Evolutionary conservation across 805 yeast species (phyloP).

Genomic region (Wickerhamiella parazyma): DNA sequence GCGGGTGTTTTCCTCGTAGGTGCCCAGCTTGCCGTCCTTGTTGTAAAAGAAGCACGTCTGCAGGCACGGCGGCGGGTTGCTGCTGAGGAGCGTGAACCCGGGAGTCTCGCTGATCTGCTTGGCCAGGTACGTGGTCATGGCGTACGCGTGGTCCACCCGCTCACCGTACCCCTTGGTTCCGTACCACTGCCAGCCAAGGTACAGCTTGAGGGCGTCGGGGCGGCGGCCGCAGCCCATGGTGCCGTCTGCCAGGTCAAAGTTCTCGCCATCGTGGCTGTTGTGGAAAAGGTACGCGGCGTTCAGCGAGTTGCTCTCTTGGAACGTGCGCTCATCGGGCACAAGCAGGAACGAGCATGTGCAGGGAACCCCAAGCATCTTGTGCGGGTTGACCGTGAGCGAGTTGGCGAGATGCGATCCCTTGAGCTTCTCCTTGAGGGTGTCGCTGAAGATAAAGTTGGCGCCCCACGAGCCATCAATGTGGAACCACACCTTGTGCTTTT

Average conservation of each 20-base stretch:
- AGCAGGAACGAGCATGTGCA: constrained; percentile 51
- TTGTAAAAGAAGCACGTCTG: constrained; percentile 73
- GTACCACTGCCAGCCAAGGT: constrained; percentile 69
- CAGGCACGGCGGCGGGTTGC: constrained; percentile 55
- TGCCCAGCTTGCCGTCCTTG: constrained; percentile 28
- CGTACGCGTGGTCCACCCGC: constrained; percentile 62
- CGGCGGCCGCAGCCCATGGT: constrained; percentile 89
- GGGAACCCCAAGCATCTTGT: constrained; percentile 82
- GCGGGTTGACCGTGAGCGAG: constrained; percentile 72
- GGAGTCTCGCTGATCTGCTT: constrained; percentile 27
- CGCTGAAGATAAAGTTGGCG: constrained; percentile 63
- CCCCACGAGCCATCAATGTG: constrained; percentile 92
- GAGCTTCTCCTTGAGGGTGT: constrained; percentile 32
- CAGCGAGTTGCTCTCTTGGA: constrained; percentile 61
- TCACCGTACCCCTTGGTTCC: constrained; percentile 51
- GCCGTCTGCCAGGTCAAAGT: constrained; percentile 71
- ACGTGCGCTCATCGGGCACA: constrained; percentile 50
- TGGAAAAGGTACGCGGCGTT: constrained; percentile 76
- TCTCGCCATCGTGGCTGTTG: constrained; percentile 33
- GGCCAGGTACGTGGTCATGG: constrained; percentile 50
- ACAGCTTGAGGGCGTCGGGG: constrained; percentile 66
- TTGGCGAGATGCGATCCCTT: constrained; percentile 54
- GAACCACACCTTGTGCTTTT: constrained; percentile 49
- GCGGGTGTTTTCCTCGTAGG: constrained; percentile 33
- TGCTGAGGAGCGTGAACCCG: constrained; percentile 44